These are phyloP conservation scores for Musa itinerans DNA, from an alignment of 176 grass and related monocot species.

Conservation along the genomic window DNA sequence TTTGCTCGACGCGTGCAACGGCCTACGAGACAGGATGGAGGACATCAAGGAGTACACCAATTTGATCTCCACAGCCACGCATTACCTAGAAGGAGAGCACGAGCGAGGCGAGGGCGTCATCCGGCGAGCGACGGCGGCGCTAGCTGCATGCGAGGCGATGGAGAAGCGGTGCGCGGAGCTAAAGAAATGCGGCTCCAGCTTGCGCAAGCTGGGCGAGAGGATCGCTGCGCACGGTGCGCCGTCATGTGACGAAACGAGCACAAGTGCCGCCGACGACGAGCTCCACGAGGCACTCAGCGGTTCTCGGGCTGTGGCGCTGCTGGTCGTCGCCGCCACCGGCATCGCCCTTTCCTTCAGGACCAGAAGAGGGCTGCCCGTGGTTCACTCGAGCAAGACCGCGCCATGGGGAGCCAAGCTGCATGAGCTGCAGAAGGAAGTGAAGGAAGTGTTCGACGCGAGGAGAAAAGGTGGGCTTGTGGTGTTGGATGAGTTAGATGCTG, in stretches of 20 bases:
- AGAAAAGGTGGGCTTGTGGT: slow-evolving; percentile 43
- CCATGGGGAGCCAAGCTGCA: slow-evolving; percentile 51
- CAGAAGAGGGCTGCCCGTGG: slow-evolving; percentile 24
- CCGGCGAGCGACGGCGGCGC: slow-evolving; percentile 19
- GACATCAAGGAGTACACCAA: slow-evolving; percentile 34
- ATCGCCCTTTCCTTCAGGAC: slow-evolving; percentile 48
- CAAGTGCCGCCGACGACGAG: not conserved
- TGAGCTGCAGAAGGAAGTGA: slow-evolving; percentile 51
- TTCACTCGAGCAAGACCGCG: not conserved
- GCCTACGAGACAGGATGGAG: slow-evolving; percentile 30
- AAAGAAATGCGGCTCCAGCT: slow-evolving; percentile 57
- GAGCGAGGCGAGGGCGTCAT: slow-evolving; percentile 3
- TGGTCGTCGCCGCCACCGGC: slow-evolving; percentile 37
- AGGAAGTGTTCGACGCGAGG: slow-evolving; percentile 62
- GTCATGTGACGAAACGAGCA: not conserved
- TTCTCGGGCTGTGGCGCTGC: slow-evolving; percentile 34
- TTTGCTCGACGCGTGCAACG: slow-evolving; percentile 68
- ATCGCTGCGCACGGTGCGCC: not conserved
- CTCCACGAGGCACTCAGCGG: slow-evolving; percentile 39
- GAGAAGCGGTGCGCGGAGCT: slow-evolving; percentile 58
- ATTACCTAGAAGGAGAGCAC: slow-evolving; percentile 37
- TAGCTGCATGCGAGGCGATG: slow-evolving; percentile 52
- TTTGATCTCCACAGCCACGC: slow-evolving; percentile 35
- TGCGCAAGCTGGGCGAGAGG: slow-evolving; percentile 59
- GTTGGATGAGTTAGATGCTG: slow-evolving; percentile 64